Evolutionary conservation across 176 grass and related monocot species (phyloP).

Genomic region (Otatea glauca): DNA sequence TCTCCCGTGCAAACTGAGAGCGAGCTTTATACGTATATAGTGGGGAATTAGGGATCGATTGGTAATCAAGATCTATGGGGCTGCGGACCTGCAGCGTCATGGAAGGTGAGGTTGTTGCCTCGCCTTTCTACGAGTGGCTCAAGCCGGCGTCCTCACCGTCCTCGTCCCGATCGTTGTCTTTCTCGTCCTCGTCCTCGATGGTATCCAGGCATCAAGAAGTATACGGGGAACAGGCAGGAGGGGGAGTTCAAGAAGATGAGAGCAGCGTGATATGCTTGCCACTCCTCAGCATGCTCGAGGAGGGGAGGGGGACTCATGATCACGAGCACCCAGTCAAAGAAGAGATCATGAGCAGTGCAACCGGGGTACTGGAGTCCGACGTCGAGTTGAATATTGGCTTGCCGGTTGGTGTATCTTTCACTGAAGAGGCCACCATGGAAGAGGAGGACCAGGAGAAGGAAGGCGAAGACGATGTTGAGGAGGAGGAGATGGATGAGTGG

Average conservation of each 20-base stretch:
- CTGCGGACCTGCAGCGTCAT: slow-evolving; percentile 38
- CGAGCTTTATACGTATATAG: background rate
- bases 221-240: background rate
- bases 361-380: background rate
- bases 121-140: slow-evolving; percentile 57
- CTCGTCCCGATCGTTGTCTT: background rate
- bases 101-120: slow-evolving; percentile 40
- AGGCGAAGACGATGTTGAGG: slow-evolving; percentile 33
- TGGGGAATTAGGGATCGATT: background rate
- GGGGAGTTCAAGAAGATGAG: background rate
- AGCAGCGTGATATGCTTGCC: slow-evolving; percentile 57
- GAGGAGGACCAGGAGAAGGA: slow-evolving; percentile 41
- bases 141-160: slow-evolving; percentile 48
- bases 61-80: slow-evolving; percentile 38
- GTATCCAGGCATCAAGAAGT: background rate
- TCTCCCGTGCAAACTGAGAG: background rate
- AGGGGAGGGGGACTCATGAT: slow-evolving; percentile 18
- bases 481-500: slow-evolving; percentile 26
- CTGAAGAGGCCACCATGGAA: slow-evolving; percentile 3
- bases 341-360: slow-evolving; percentile 19
- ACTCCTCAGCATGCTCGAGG: slow-evolving; percentile 75
- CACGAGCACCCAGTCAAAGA: slow-evolving; percentile 40
- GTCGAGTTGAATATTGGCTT: slow-evolving; percentile 78
- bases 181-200: slow-evolving; percentile 17
- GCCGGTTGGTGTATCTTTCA: slow-evolving; percentile 35